Base-by-base conservation (phyloP, 331 rosid species). In the Dryas integrifolia region DNA sequence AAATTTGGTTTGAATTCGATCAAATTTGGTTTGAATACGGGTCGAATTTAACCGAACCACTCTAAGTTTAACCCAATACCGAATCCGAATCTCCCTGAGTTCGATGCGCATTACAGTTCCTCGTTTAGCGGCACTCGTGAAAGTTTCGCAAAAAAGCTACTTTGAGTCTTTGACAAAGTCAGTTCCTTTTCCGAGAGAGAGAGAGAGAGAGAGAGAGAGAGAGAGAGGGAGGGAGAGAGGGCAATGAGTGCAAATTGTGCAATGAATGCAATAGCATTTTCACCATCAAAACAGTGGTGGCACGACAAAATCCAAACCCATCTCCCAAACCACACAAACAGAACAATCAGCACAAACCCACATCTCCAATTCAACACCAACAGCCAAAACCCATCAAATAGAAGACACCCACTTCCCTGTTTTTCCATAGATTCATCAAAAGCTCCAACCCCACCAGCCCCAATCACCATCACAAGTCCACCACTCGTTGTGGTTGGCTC, bases 401-500 rank as follows among this genome's bases (percentile, higher is more conserved):
- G 26, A 61, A 83, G 78, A 39, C 52, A 15, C 72, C 82, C 74
- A 18, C 0, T 83, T 55, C 78, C 81, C 6, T 86, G 75, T 41
- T 84, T 82, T 72, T 74, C 92, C 15, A 5, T 72, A 9, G 75
- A 81, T 58, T 72, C 90, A 1, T 82, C 87, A 0, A 78, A 80
- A 24, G 1, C 51, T 7, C 84, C 61, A 41, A 40, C 13, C 65
- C 70, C 72, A 40, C 50, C 55, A 60, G 65, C 81, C 76, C 80
- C 85, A 11, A 38, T 78, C 1, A 21, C 66, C 71, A 3, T 52
- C 72, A 2, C 59, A 58, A 21, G 3, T 43, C 82, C 76, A 11
- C 96, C 92, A 3, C 77, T 91, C 1, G 90, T 94, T 26, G 98
- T 94, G 13, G 92, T 94, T 0, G 97, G 97, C 0, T 94, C 97